Conservation (phyloP, 208 protist species). For the Trypanosomatidae sp. region DNA sequence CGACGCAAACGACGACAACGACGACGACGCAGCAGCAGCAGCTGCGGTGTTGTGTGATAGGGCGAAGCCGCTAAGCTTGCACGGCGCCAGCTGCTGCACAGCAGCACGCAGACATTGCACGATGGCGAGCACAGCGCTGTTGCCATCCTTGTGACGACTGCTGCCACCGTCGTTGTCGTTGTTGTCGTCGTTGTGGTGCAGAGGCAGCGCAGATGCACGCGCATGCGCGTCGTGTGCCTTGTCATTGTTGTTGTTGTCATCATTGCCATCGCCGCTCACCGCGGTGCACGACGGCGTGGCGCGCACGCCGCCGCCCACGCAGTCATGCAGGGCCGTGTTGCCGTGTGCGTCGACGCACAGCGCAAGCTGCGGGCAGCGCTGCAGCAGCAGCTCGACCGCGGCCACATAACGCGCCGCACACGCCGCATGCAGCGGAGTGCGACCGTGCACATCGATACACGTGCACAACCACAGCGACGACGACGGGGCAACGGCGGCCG, state of each 20-base stretch:
- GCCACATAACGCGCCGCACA: constrained; percentile 24
- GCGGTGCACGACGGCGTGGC: not conserved
- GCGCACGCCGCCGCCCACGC: constrained; percentile 7
- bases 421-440: constrained; percentile 42
- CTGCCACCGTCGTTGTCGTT: not conserved
- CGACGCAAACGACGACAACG: not conserved
- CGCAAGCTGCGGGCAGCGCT: constrained; percentile 5
- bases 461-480: no score
- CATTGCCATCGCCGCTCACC: not conserved
- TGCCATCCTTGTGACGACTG: not conserved
- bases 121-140: not conserved
- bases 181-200: not conserved
- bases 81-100: not conserved
- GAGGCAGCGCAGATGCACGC: no score
- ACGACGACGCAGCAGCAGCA: no score
- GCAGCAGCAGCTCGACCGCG: constrained; percentile 19
- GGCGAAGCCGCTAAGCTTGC: not conserved
- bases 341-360: constrained; percentile 32
- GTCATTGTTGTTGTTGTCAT: not conserved
- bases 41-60: no score
- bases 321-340: constrained; percentile 38
- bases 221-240: no score
- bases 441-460: constrained; percentile 25
- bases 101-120: not conserved
- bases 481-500: no score